Evolutionary conservation across 768 basidiomycete genomes (phyloP).

Genomic region (Lactarius evosmus): DNA sequence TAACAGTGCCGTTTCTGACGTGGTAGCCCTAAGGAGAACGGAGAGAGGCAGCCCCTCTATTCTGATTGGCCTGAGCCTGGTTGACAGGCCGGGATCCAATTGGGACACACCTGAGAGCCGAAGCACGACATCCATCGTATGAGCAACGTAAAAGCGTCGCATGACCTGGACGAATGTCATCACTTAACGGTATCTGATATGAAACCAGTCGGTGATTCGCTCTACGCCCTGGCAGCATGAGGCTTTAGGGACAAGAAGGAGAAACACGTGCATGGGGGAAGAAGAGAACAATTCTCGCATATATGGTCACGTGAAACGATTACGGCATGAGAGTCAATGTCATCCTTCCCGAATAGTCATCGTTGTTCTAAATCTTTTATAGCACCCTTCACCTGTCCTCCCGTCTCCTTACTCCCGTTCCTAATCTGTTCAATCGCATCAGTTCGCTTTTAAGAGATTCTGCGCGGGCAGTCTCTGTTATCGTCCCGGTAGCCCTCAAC

Average conservation of each 20-base stretch:
- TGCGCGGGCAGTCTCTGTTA: conserved; percentile 11
- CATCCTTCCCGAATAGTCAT: too few relatives aligned
- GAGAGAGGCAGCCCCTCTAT: background rate
- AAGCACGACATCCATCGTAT: conserved; percentile 29
- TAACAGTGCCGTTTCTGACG: background rate
- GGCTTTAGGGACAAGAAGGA: background rate
- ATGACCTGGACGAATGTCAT: conserved; percentile 36
- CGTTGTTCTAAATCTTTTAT: background rate
- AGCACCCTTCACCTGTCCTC: background rate
- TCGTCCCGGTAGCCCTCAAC: conserved; percentile 7
- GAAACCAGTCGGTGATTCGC: conserved; percentile 37
- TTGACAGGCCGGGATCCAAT: background rate
- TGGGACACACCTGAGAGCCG: background rate
- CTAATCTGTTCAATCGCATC: conserved; percentile 12
- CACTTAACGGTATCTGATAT: conserved; percentile 38
- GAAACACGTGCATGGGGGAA: background rate
- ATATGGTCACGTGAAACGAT: background rate
- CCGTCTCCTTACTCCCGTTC: background rate
- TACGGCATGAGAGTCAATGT: background rate
- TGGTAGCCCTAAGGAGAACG: background rate
- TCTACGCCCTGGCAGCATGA: conserved; percentile 31
- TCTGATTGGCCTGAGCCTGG: background rate
- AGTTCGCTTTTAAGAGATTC: conserved; percentile 1
- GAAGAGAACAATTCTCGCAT: background rate
- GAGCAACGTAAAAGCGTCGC: conserved; percentile 36